Base-by-base conservation (phyloP, 1,139 yeast species). In the Yamadazyma membranifaciens region DNA sequence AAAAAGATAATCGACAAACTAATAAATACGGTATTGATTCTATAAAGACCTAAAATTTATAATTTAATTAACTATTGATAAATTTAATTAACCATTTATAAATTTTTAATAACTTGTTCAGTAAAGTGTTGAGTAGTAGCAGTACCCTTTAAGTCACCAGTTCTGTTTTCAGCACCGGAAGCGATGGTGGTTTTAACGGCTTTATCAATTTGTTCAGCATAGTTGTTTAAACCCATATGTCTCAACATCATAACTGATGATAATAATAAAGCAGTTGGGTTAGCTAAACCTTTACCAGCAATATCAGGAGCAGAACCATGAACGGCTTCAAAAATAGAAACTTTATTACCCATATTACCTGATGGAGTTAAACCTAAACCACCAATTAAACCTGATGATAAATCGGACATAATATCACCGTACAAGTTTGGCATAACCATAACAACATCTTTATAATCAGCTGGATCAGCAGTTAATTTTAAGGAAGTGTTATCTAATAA, bases 341-440 rank as follows among this genome's bases (percentile, higher is more conserved):
- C 96, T 66, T 86, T 84, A 78, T 88, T 88, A 75, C 98, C 98
- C 89, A 92, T 89, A 81, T 92, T 92, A 68, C 96, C 98, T 47
- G 96, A 88, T 55, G 98, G 98, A 50, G 98, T 92, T 67, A 92
- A 81, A 71, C 98, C 98, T 60, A 91, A 81, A 63, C 98, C 97
- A 67, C 98, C 98, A 56, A 94, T 92, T 63, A 92, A 79, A 70
- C 98, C 98, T 45, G 97, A 87, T 54, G 96, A 87, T 67, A 92
- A 78, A 69, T 92, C 98, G 50, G 98, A 91, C 84, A 92, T 83
- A 70, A 92, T 92, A 68, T 85, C 98, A 78, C 98, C 98, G 72
- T 92, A 92, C 70, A 92, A 81, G 83, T 92, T 92, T 60, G 98
- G 98, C 96, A 92, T 92, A 56, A 92, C 98, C 91, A 92, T 88